These are phyloP conservation scores for Alternaria angustiovoidea DNA, from an alignment of 2,329 filamentous ascomycete species.

Conservation along the genomic window DNA sequence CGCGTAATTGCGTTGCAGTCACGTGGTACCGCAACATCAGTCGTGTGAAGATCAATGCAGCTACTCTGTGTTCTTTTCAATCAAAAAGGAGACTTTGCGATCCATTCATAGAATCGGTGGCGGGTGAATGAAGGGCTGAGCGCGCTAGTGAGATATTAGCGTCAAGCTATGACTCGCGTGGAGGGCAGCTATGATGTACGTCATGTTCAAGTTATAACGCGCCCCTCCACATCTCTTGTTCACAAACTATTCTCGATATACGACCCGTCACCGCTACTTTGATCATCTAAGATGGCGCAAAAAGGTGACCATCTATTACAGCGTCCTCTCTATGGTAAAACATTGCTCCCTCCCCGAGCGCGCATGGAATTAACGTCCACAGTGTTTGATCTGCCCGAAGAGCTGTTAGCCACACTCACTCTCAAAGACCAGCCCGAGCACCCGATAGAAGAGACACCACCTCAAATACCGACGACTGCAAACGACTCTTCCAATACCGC, in stretches of 20 bases:
- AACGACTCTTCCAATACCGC: constrained; percentile 48
- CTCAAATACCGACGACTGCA: constrained; percentile 12
- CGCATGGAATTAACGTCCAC: constrained; percentile 25
- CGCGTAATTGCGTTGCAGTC: not conserved
- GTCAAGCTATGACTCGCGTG: constrained; percentile 8
- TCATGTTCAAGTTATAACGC: constrained; percentile 13
- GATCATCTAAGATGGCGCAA: constrained; percentile 36
- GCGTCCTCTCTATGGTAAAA: constrained; percentile 51
- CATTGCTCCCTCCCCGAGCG: not conserved
- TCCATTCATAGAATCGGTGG: not conserved
- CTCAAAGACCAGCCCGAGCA: constrained; percentile 56
- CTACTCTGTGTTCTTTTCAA: not conserved
- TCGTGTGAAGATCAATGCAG: not conserved
- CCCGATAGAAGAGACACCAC: constrained; percentile 24
- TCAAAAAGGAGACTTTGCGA: no score
- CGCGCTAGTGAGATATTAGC: not conserved
- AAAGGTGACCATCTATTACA: constrained; percentile 45
- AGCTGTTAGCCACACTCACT: constrained; percentile 74
- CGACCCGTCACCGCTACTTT: not conserved
- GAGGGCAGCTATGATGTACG: constrained; percentile 5
- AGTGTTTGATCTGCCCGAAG: constrained; percentile 84
- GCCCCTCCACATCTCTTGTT: constrained; percentile 14
- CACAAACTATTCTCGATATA: not conserved
- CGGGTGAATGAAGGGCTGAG: not conserved
- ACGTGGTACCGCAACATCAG: not conserved